These are phyloP conservation scores for Phlebopus sp. DNA, from an alignment of 1,284 basidiomycete genomes.

Conservation along the genomic window DNA sequence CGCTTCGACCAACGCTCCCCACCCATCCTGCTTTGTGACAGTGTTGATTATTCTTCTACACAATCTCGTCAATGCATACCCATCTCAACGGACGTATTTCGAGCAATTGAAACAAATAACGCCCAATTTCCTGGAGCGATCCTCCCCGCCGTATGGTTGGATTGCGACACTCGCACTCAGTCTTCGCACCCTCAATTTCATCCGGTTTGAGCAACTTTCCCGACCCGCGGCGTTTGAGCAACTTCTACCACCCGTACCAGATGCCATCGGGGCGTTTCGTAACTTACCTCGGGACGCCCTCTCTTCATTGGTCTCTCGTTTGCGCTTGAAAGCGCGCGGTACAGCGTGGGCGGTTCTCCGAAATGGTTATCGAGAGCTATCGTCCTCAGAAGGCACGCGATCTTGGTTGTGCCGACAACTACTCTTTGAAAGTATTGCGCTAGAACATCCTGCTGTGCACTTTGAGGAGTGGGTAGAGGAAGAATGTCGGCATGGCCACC, in stretches of 20 bases:
- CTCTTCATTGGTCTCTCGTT: conserved; percentile 39
- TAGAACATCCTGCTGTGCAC: conserved; percentile 31
- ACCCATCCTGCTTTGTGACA: conserved; percentile 29
- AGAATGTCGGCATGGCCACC: conserved; percentile 41
- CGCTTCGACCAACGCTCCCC: conserved; percentile 19
- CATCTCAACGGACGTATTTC: conserved; percentile 55
- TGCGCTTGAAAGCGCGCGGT: conserved; percentile 51
- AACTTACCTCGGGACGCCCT: conserved; percentile 44
- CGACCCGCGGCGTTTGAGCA: conserved; percentile 27
- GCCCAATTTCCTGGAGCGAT: conserved; percentile 34
- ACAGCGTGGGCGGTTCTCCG: conserved; percentile 60
- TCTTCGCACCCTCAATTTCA: conserved; percentile 52
- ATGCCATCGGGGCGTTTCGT: not conserved
- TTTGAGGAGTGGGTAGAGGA: conserved; percentile 49
- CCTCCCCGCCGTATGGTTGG: conserved; percentile 43
- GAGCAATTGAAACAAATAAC: conserved; percentile 45
- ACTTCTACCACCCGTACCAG: conserved; percentile 13
- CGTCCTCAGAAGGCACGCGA: conserved; percentile 39
- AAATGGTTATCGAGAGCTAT: conserved; percentile 61
- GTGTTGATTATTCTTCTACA: conserved; percentile 52
- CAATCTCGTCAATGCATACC: conserved; percentile 52
- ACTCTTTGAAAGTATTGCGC: conserved; percentile 27
- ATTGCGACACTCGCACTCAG: conserved; percentile 44
- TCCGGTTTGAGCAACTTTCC: conserved; percentile 45
- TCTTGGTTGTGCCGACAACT: conserved; percentile 54